A percentile compares a stretch with the other conserved stretches of the same genome.
These are phyloP conservation scores for Daldinia decipiens DNA, from an alignment of 495 filamentous ascomycete genomes.

Conservation along the genomic window DNA sequence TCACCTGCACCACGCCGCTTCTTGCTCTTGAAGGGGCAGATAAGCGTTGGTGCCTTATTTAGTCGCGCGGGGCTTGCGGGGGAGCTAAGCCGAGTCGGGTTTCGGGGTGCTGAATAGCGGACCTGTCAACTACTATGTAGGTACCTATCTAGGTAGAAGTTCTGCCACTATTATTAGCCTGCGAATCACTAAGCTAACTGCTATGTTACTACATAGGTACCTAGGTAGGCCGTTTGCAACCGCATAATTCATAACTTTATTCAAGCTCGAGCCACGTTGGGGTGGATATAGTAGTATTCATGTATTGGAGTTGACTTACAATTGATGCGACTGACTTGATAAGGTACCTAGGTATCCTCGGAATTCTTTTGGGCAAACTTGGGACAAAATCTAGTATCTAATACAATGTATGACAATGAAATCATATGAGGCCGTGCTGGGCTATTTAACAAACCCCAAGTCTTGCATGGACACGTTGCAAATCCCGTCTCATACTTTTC, in stretches of 20 bases:
- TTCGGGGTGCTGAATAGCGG: slow-evolving; percentile 19
- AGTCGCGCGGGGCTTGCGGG: slow-evolving; percentile 35
- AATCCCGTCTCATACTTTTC: slow-evolving; percentile 9
- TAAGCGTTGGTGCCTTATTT: slow-evolving; percentile 43
- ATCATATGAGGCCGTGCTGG: not conserved
- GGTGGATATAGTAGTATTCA: not conserved
- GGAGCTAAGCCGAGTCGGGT: slow-evolving; percentile 14
- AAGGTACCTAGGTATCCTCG: slow-evolving; percentile 1
- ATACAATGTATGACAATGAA: not conserved
- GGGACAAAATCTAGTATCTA: not conserved
- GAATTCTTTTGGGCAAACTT: not conserved
- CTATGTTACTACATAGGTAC: no score
- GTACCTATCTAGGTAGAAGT: no score
- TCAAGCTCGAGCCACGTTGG: not conserved
- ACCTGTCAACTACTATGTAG: slow-evolving; percentile 17
- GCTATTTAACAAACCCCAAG: slow-evolving; percentile 4
- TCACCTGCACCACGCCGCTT: slow-evolving; percentile 25
- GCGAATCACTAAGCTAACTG: not conserved
- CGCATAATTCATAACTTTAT: not conserved
- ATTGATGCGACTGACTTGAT: not conserved
- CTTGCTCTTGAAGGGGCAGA: not conserved
- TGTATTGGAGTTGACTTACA: not conserved
- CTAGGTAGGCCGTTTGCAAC: not conserved
- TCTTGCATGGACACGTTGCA: slow-evolving; percentile 28
- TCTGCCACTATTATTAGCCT: slow-evolving; percentile 18